Conservation (phyloP, 208 protist genomes). For the Leishmania amazonensis region DNA sequence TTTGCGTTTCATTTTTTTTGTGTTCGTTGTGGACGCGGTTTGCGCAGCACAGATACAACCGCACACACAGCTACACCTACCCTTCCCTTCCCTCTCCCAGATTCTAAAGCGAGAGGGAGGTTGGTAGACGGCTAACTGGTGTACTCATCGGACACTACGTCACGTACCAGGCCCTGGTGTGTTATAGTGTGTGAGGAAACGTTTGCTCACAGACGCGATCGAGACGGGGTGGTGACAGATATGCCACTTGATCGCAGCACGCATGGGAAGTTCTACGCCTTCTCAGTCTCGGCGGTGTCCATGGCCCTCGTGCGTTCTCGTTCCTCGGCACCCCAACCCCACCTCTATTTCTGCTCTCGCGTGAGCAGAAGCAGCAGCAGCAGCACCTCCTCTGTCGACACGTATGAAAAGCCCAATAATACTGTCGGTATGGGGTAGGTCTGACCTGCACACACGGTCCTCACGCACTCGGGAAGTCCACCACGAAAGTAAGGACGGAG, state of each 20-base stretch:
- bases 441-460: not conserved
- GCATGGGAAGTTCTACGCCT: not conserved
- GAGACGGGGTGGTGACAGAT: not conserved
- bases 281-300: too few relatives aligned
- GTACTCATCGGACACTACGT: not conserved
- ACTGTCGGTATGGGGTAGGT: not conserved
- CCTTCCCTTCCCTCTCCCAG: not conserved
- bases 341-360: not conserved
- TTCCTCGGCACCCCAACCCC: not conserved
- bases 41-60: not conserved
- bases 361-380: not conserved
- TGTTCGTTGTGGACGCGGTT: not conserved
- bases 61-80: not conserved
- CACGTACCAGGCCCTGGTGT: not conserved
- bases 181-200: not conserved
- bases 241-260: not conserved
- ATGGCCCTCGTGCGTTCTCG: not conserved
- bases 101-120: not conserved
- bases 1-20: not conserved
- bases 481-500: constrained; percentile 6
- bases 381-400: not conserved
- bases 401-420: constrained; percentile 1
- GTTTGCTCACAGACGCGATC: not conserved
- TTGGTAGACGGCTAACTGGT: not conserved
- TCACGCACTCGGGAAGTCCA: not conserved